Percentiles rank a stretch among this genome's conserved stretches.
These are phyloP conservation scores for Theileria annulata DNA, from an alignment of 169 alveolate genomes.

Conservation along the genomic window DNA sequence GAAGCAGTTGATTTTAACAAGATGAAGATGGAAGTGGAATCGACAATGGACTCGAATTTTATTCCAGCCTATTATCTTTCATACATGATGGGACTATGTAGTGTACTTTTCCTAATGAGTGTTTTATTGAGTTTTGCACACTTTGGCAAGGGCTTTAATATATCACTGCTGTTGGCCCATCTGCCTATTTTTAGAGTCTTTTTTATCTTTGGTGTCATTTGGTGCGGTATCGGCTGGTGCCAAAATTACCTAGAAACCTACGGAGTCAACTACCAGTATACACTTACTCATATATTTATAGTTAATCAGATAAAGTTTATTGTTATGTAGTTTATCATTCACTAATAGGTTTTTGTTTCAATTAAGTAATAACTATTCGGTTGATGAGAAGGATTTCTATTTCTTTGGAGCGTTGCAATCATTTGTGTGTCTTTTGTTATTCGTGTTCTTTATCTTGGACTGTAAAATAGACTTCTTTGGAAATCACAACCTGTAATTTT, in stretches of 20 bases:
- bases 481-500: slow-evolving; percentile 15
- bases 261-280: slow-evolving; percentile 78
- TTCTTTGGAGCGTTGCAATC: slow-evolving; percentile 73
- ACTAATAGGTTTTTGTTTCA: slow-evolving; percentile 67
- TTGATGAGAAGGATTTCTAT: slow-evolving; percentile 65
- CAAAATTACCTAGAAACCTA: slow-evolving; percentile 74
- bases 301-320: not conserved
- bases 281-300: not conserved
- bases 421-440: slow-evolving; percentile 59
- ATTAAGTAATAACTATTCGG: slow-evolving; percentile 72
- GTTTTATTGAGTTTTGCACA: slow-evolving; percentile 48
- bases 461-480: slow-evolving; percentile 39
- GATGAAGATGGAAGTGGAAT: slow-evolving; percentile 64
- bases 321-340: too few species aligned
- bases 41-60: slow-evolving; percentile 43
- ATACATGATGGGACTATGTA: slow-evolving; percentile 60
- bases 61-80: slow-evolving; percentile 46
- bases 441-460: slow-evolving; percentile 70
- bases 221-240: slow-evolving; percentile 77
- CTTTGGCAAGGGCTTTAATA: slow-evolving; percentile 34
- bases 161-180: slow-evolving; percentile 53
- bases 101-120: slow-evolving; percentile 45
- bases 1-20: slow-evolving; percentile 41
- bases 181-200: slow-evolving; percentile 68
- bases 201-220: slow-evolving; percentile 57